Evolutionary conservation across 345 rosid genomes (phyloP).

Genomic region (Orychophragmus violaceus): DNA sequence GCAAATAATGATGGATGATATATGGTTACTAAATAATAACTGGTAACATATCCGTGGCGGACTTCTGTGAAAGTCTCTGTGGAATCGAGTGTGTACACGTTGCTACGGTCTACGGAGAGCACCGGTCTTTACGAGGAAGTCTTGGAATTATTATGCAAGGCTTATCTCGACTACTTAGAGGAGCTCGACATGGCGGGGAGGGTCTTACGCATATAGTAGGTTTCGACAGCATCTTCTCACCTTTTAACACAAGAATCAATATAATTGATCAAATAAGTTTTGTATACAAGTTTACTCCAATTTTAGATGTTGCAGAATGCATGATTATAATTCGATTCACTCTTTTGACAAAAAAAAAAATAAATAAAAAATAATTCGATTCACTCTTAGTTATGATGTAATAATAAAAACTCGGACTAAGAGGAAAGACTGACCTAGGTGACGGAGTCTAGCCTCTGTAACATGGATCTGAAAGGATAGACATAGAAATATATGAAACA

Average conservation of each 20-base stretch:
- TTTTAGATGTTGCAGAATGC: no score
- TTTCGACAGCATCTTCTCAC: not conserved
- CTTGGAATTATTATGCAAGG: slow-evolving; percentile 2
- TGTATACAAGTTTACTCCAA: no score
- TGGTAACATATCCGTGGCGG: no score
- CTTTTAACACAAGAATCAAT: not conserved
- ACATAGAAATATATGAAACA: slow-evolving; percentile 17
- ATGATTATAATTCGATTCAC: not conserved
- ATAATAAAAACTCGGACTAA: no score
- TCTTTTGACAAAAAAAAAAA: no score
- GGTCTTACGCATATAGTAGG: not conserved
- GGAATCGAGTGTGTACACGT: not conserved
- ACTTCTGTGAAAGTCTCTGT: not conserved
- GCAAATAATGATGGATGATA: no score
- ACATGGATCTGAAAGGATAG: no score
- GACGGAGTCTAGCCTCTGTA: no score
- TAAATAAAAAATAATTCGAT: no score
- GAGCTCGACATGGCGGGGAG: slow-evolving; percentile 2
- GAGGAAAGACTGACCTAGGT: no score
- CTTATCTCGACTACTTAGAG: not conserved
- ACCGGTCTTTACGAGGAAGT: not conserved
- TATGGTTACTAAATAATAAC: no score
- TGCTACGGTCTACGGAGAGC: not conserved
- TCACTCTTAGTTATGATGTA: not conserved
- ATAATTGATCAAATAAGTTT: no score